These are phyloP conservation scores for Nemania diffusa DNA, from an alignment of 2,329 filamentous ascomycete genomes.

Conservation along the genomic window DNA sequence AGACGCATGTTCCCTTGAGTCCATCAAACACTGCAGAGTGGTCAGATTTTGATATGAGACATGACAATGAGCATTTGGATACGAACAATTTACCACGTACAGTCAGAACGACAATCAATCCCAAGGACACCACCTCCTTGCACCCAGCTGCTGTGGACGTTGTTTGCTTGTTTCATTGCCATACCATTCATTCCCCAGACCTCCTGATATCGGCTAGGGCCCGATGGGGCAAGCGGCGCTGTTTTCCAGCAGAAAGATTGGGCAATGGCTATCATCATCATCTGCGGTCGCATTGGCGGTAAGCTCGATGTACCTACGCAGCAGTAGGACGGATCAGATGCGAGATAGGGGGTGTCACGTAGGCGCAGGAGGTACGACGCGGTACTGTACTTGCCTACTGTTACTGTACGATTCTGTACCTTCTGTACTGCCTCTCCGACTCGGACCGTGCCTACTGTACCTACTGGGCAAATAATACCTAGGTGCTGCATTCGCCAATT, in stretches of 20 bases:
- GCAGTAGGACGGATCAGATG: constrained; percentile 12
- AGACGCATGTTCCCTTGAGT: constrained; percentile 15
- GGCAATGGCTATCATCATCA: constrained; percentile 12
- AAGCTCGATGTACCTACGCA: constrained; percentile 7
- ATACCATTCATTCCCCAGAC: background rate
- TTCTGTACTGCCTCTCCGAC: constrained; percentile 20
- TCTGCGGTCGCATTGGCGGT: constrained; percentile 24
- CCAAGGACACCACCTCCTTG: too few relatives aligned
- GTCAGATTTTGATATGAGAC: constrained; percentile 2
- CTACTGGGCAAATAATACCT: constrained; percentile 10
- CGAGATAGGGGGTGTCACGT: constrained; percentile 5
- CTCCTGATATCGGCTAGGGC: constrained; percentile 11
- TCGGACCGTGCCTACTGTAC: too few relatives aligned
- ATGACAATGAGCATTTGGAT: constrained; percentile 3
- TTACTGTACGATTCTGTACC: too few relatives aligned
- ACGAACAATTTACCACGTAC: background rate
- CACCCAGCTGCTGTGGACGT: too few relatives aligned
- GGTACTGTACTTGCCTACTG: too few relatives aligned
- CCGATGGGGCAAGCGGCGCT: background rate
- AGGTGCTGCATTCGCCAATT: constrained; percentile 23
- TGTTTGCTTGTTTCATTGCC: background rate
- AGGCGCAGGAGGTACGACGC: too few relatives aligned
- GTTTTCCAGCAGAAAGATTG: background rate
- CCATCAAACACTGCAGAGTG: constrained; percentile 8
- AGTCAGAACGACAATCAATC: constrained; percentile 1